Evolutionary conservation across 2,329 filamentous ascomycete genomes (phyloP).

Genomic region (Cordyceps fumosorosea): DNA sequence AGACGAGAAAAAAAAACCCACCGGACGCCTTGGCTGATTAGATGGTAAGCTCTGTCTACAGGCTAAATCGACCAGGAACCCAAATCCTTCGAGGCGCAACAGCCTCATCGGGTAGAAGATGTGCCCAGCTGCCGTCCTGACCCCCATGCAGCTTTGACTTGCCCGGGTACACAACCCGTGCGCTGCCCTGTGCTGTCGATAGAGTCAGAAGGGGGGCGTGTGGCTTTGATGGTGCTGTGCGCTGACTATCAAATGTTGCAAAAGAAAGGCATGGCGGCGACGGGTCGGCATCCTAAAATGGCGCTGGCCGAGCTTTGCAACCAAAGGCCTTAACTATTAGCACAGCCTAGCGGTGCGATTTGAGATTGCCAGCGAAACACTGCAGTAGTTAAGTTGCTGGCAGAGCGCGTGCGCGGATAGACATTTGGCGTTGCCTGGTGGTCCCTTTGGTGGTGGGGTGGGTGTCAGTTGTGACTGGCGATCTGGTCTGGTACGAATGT

Average conservation of each 20-base stretch:
- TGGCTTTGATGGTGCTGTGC: not conserved
- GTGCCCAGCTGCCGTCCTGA: not conserved
- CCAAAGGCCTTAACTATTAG: not conserved
- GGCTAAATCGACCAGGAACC: constrained; percentile 1
- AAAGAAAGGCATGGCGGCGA: not conserved
- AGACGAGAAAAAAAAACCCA: not conserved
- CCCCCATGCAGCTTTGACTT: not conserved
- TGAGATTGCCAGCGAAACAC: not conserved
- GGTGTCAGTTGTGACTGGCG: not conserved
- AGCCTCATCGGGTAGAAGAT: constrained; percentile 3
- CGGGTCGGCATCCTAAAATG: constrained; percentile 4
- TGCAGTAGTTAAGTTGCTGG: not conserved
- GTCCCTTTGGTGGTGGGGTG: not conserved
- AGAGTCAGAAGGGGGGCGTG: not conserved
- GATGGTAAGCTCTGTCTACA: not conserved
- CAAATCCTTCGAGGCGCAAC: constrained; percentile 6
- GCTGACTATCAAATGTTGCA: not conserved
- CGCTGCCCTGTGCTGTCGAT: not conserved
- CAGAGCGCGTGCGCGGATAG: not conserved
- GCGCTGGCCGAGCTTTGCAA: not conserved
- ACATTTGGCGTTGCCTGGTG: too few species aligned
- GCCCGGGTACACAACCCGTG: constrained; percentile 2
- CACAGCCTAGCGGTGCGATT: not conserved
- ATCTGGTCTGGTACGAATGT: not conserved
- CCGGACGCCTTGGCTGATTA: constrained; percentile 4